Evolutionary conservation across 805 yeast genomes (phyloP).

Genomic region (Clavispora phyllophila): DNA sequence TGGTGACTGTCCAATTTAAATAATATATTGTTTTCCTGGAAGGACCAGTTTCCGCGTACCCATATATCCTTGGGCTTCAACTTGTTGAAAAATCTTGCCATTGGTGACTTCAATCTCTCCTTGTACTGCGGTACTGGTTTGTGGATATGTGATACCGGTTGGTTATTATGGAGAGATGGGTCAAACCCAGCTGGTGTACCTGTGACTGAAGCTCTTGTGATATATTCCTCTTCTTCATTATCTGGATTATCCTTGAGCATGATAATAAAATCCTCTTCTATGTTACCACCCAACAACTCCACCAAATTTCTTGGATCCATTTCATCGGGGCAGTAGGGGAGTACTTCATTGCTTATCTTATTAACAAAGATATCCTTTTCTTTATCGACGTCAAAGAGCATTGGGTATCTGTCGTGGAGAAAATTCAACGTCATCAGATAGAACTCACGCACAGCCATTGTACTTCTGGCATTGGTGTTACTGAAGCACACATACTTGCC

Average conservation of each 20-base stretch:
- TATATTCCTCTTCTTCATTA: conserved; percentile 49
- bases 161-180: conserved; percentile 49
- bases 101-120: conserved; percentile 50
- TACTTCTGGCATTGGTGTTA: conserved; percentile 16
- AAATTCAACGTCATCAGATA: conserved; percentile 40
- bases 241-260: conserved; percentile 38
- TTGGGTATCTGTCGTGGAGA: conserved; percentile 48
- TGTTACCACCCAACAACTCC: conserved; percentile 25
- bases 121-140: conserved; percentile 68
- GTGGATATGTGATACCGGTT: conserved; percentile 58
- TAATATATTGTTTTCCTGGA: conserved; percentile 56
- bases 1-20: conserved; percentile 44
- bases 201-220: conserved; percentile 50
- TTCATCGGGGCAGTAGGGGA: conserved; percentile 23
- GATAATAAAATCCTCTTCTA: conserved; percentile 63
- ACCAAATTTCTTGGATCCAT: conserved; percentile 19
- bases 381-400: conserved; percentile 35
- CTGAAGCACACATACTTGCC: conserved; percentile 20
- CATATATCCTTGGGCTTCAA: conserved; percentile 51
- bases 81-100: conserved; percentile 62
- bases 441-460: conserved; percentile 43
- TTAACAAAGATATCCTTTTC: conserved; percentile 26
- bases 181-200: conserved; percentile 73
- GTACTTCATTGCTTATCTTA: conserved; percentile 33
- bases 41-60: conserved; percentile 64